These are phyloP conservation scores for Populus davidiana DNA, from an alignment of 345 rosid genomes.

Conservation along the genomic window DNA sequence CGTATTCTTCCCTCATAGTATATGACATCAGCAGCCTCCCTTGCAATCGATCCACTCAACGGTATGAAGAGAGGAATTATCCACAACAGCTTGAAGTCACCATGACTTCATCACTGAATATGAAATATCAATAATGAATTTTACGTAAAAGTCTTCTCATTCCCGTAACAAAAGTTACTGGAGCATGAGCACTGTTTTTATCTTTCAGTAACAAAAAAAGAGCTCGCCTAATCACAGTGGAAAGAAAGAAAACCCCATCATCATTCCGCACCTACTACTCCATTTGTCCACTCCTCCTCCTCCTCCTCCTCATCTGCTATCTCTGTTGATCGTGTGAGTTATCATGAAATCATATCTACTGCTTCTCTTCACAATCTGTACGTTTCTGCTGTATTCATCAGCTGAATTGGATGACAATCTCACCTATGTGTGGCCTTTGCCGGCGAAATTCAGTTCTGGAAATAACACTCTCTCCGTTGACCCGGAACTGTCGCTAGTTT, in stretches of 20 bases:
- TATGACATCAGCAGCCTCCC: background rate
- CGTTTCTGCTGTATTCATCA: conserved; percentile 1
- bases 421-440: conserved; percentile 66
- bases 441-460: conserved; percentile 62
- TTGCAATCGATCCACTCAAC: background rate
- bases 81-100: background rate
- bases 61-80: background rate
- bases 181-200: background rate
- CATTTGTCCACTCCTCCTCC: background rate
- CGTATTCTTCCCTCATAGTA: too few relatives aligned
- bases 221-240: background rate
- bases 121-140: background rate
- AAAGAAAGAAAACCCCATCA: background rate
- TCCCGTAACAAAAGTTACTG: background rate
- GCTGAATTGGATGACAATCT: conserved; percentile 7
- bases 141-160: background rate
- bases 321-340: background rate
- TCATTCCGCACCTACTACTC: background rate
- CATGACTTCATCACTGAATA: background rate
- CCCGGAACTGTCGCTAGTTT: conserved; percentile 49
- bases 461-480: conserved; percentile 58
- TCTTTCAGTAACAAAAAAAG: background rate
- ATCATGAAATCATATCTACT: background rate
- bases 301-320: background rate
- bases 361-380: background rate